phyloP scores from a whole-genome alignment of 202 grass and related monocot genomes.

The Setaria italica region DNA sequence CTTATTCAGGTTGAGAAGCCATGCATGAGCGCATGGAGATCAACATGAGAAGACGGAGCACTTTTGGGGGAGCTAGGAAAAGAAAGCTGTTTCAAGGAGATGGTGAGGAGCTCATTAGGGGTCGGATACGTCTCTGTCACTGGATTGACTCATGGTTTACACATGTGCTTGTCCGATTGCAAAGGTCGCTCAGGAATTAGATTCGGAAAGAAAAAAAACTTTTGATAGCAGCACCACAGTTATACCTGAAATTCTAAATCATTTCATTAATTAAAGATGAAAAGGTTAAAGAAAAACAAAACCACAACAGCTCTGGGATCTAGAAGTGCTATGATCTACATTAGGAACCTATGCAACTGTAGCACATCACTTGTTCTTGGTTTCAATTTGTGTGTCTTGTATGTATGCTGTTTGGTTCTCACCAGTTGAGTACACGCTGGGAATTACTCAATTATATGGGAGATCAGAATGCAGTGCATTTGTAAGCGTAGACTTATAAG shows the following conservation, averaged over 20 bases:
- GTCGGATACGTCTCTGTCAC: not conserved
- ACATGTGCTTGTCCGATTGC: not conserved
- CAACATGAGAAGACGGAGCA: not conserved
- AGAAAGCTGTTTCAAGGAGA: not conserved
- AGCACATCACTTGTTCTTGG: not conserved
- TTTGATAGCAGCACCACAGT: not conserved
- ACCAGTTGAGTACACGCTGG: not conserved
- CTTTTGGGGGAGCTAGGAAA: not conserved
- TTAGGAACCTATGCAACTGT: not conserved
- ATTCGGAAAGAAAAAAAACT: not conserved
- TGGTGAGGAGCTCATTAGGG: not conserved
- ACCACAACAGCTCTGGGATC: not conserved
- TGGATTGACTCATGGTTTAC: not conserved
- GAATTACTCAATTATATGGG: not conserved
- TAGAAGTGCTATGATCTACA: not conserved
- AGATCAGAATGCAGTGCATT: not conserved
- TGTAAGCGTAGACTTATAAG: not conserved
- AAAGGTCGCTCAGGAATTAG: not conserved
- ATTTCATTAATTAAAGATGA: not conserved
- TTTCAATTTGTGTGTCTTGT: not conserved
- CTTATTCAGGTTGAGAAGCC: not conserved
- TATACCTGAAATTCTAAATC: not conserved
- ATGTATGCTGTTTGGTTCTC: not conserved
- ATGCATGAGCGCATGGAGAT: not conserved
- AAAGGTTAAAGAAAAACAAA: not conserved